Percentiles rank a stretch among this genome's conserved stretches.
Evolutionary conservation across 1,284 basidiomycete genomes (phyloP).

Genomic region (Pseudozyma sp.): DNA sequence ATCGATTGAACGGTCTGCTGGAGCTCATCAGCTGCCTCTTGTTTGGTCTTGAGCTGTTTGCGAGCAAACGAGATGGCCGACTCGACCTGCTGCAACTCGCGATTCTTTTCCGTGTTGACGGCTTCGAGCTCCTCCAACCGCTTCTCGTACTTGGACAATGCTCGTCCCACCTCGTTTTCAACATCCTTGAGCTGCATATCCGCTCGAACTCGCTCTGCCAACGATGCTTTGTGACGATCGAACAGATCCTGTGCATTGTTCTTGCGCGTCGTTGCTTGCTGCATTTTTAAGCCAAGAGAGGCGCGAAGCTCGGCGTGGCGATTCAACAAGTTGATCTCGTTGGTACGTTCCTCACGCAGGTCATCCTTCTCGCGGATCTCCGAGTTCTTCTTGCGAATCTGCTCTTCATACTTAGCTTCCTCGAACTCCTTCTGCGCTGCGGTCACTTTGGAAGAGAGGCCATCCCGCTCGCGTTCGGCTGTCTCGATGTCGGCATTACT

Average conservation of each 20-base stretch:
- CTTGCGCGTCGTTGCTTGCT: constrained; percentile 24
- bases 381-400: constrained; percentile 75
- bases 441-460: constrained; percentile 27
- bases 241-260: constrained; percentile 40
- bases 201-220: constrained; percentile 76
- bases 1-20: constrained; percentile 73
- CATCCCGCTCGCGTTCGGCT: constrained; percentile 44
- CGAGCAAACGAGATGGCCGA: constrained; percentile 53
- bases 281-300: constrained; percentile 78
- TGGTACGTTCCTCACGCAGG: constrained; percentile 78
- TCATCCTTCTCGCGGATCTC: constrained; percentile 78
- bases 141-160: constrained; percentile 67
- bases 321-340: constrained; percentile 80
- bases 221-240: constrained; percentile 74
- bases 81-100: constrained; percentile 55
- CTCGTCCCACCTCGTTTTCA: constrained; percentile 78
- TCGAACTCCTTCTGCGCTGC: constrained; percentile 49
- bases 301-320: constrained; percentile 85
- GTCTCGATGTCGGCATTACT: constrained; percentile 45
- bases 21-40: constrained; percentile 48
- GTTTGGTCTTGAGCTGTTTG: constrained; percentile 75
- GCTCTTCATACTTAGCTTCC: constrained; percentile 76
- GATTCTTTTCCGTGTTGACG: constrained; percentile 38
- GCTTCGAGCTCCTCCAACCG: constrained; percentile 40
- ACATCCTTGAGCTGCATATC: constrained; percentile 77